A percentile compares a stretch with the other conserved stretches of the same genome.
These are phyloP conservation scores for Fusarium coffeatum DNA, from an alignment of 2,329 filamentous ascomycete genomes.

Conservation along the genomic window DNA sequence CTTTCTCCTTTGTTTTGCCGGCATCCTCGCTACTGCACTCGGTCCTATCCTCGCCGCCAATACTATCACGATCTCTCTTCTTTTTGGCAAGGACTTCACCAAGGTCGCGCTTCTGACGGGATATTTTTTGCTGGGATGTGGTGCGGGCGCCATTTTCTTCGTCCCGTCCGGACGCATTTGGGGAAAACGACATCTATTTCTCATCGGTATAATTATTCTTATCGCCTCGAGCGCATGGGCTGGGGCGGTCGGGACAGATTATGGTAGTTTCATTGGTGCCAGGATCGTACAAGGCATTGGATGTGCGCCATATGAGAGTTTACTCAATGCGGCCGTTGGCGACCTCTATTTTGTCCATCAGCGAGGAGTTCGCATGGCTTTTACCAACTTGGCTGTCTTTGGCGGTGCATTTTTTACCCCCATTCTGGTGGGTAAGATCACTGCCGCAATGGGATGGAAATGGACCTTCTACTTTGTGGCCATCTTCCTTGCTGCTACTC, in stretches of 20 bases:
- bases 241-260: conserved; percentile 73
- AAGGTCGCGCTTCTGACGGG: conserved; percentile 84
- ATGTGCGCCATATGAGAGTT: conserved; percentile 86
- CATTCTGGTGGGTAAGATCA: conserved; percentile 90
- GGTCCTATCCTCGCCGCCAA: conserved; percentile 90
- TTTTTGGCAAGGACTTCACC: conserved; percentile 75
- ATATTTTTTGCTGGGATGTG: conserved; percentile 86
- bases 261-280: conserved; percentile 79
- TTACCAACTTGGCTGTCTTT: conserved; percentile 71
- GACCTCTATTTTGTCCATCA: conserved; percentile 91
- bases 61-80: conserved; percentile 79
- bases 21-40: conserved; percentile 85
- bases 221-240: conserved; percentile 83
- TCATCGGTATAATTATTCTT: conserved; percentile 80
- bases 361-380: conserved; percentile 87
- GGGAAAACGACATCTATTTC: conserved; percentile 91
- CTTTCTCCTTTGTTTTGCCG: conserved; percentile 79
- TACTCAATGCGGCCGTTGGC: conserved; percentile 89
- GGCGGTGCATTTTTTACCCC: conserved; percentile 75
- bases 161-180: conserved; percentile 89
- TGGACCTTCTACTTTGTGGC: conserved; percentile 92
- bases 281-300: conserved; percentile 88
- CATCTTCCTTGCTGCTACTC: conserved; percentile 79
- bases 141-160: conserved; percentile 83
- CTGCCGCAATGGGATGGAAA: conserved; percentile 78